These are phyloP conservation scores for Wallacemonas sp. DNA, from an alignment of 208 protist species.

Conservation along the genomic window DNA sequence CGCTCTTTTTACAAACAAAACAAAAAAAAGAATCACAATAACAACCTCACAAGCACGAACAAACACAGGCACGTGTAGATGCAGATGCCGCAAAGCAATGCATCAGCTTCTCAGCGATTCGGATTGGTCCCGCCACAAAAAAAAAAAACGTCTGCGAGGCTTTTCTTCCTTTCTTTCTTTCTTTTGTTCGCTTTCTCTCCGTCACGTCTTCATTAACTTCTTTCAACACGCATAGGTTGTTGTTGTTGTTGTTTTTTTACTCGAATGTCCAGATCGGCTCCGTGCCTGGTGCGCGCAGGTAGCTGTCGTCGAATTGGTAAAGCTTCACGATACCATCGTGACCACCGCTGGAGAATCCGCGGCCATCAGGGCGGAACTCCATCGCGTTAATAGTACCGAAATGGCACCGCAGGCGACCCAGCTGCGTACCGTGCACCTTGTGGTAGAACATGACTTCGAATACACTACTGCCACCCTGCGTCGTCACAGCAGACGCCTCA, in stretches of 20 bases:
- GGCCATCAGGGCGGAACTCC: conserved; percentile 95
- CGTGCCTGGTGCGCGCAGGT: conserved; percentile 76
- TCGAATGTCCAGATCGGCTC: conserved; percentile 55
- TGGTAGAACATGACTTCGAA: conserved; percentile 98
- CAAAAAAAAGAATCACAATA: neutral
- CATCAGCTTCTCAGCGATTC: too few relatives aligned
- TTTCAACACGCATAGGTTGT: too few relatives aligned
- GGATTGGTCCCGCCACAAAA: too few relatives aligned
- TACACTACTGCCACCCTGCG: conserved; percentile 81
- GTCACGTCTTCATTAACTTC: too few relatives aligned
- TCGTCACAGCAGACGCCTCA: conserved; percentile 96
- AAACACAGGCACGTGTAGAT: too few relatives aligned
- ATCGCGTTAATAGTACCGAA: conserved; percentile 99
- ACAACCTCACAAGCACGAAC: neutral
- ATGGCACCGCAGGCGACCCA: conserved; percentile 96
- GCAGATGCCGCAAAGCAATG: too few relatives aligned
- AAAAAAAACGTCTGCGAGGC: too few relatives aligned
- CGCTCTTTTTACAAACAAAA: too few relatives aligned
- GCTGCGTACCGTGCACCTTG: conserved; percentile 94
- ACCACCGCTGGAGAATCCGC: conserved; percentile 90
- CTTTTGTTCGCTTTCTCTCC: neutral
- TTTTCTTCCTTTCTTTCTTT: too few relatives aligned
- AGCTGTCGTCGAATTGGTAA: conserved; percentile 94
- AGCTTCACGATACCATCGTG: conserved; percentile 97
- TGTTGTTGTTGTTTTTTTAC: too few relatives aligned